These are phyloP conservation scores for Cryptococcus deneoformans DNA, from an alignment of 1,284 basidiomycete species.

Conservation along the genomic window DNA sequence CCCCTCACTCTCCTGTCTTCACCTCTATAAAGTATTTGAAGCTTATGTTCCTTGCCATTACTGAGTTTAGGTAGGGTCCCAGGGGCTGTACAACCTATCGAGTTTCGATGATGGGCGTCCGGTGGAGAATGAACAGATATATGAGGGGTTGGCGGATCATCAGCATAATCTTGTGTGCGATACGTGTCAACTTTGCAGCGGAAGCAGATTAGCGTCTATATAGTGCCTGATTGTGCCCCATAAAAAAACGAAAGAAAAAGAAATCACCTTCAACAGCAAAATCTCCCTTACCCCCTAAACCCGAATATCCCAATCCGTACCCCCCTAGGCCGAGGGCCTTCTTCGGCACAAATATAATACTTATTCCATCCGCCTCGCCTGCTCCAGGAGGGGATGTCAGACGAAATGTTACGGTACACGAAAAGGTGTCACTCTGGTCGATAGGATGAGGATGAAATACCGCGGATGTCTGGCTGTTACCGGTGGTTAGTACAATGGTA, in stretches of 20 bases:
- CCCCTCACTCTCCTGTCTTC: slow-evolving; percentile 9
- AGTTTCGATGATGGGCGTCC: slow-evolving; percentile 36
- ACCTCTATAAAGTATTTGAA: slow-evolving; percentile 24
- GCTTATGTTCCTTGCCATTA: slow-evolving; percentile 23
- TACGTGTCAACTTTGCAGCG: slow-evolving; percentile 20
- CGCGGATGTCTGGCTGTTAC: slow-evolving; percentile 25
- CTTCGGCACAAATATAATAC: slow-evolving; percentile 21
- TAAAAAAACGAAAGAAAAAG: neutral
- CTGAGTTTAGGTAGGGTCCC: slow-evolving; percentile 27
- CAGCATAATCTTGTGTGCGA: slow-evolving; percentile 28
- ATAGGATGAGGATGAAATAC: slow-evolving; percentile 19
- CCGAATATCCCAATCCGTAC: slow-evolving; percentile 40
- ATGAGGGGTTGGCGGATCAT: slow-evolving; percentile 42
- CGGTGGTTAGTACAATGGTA: slow-evolving; percentile 18
- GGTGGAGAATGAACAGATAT: slow-evolving; percentile 44
- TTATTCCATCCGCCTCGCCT: slow-evolving; percentile 41
- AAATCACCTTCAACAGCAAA: slow-evolving; percentile 42
- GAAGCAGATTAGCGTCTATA: neutral
- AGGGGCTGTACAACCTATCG: slow-evolving; percentile 27
- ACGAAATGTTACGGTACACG: slow-evolving; percentile 23
- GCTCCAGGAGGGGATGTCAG: slow-evolving; percentile 20
- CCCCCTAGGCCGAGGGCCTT: slow-evolving; percentile 36
- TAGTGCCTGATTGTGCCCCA: neutral
- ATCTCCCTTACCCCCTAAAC: slow-evolving; percentile 32
- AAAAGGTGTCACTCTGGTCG: slow-evolving; percentile 11